phyloP scores from a whole-genome alignment of 352 stramenopile species.

The Phytophthora kernoviae region DNA sequence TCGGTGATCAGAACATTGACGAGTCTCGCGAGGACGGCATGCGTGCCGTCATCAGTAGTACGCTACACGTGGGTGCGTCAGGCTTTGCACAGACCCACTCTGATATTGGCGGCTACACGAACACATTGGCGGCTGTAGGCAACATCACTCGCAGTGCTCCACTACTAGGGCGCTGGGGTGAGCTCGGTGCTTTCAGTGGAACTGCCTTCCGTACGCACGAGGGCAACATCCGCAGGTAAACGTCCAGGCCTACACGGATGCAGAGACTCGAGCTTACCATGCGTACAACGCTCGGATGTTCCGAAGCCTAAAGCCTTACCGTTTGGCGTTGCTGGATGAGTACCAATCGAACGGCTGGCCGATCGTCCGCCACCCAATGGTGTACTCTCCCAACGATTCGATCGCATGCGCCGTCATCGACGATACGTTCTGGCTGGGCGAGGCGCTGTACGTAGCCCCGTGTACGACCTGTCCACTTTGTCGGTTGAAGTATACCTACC shows the following conservation, averaged over 20 bases:
- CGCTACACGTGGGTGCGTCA: conserved; percentile 27
- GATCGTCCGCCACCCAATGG: conserved; percentile 28
- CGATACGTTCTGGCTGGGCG: conserved; percentile 32
- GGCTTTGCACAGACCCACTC: conserved; percentile 32
- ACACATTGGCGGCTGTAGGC: conserved; percentile 23
- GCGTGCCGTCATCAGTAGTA: conserved; percentile 30
- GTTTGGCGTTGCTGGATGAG: conserved; percentile 20
- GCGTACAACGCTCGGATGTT: conserved; percentile 33
- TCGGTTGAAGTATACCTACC: conserved; percentile 30
- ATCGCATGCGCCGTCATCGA: conserved; percentile 21
- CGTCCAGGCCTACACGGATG: conserved; percentile 32
- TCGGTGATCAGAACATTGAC: conserved; percentile 37
- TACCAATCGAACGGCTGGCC: conserved; percentile 29
- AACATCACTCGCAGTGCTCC: conserved; percentile 31
- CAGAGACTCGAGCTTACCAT: conserved; percentile 24
- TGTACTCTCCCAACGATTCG: conserved; percentile 27
- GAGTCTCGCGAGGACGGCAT: conserved; percentile 29
- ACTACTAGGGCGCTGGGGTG: conserved; percentile 30
- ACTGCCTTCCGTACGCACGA: conserved; percentile 34
- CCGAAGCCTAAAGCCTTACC: conserved; percentile 32
- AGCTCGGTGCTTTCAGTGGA: conserved; percentile 29
- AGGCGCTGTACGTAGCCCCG: conserved; percentile 33
- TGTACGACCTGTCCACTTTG: conserved; percentile 29
- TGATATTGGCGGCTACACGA: conserved; percentile 33
- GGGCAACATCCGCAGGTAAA: conserved; percentile 34